Conservation (phyloP, 1,139 yeast species). For the Candida neerlandica region DNA sequence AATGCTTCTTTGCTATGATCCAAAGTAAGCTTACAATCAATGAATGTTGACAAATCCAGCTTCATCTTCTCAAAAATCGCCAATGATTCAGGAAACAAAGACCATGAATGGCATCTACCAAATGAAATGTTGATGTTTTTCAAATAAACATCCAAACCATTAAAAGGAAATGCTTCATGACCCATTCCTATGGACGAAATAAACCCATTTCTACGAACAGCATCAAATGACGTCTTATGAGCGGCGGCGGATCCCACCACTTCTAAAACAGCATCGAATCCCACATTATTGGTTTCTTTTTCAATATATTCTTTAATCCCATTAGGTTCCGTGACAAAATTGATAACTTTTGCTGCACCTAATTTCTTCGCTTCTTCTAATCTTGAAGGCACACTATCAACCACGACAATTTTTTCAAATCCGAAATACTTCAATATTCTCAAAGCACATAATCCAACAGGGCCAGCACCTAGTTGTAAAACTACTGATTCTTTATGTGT, state of each 20-base stretch:
- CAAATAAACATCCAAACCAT: conserved; percentile 59
- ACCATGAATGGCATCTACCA: conserved; percentile 67
- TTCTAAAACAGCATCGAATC: conserved; percentile 61
- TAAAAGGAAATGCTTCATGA: conserved; percentile 59
- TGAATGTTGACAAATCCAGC: conserved; percentile 46
- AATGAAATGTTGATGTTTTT: conserved; percentile 61
- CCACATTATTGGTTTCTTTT: conserved; percentile 36
- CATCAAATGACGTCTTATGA: conserved; percentile 51
- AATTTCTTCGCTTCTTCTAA: conserved; percentile 45
- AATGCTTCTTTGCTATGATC: conserved; percentile 52
- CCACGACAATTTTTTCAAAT: conserved; percentile 48
- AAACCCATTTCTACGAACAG: conserved; percentile 60
- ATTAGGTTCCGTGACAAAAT: conserved; percentile 40
- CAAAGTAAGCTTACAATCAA: conserved; percentile 48
- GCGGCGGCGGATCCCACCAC: conserved; percentile 59
- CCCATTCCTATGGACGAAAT: conserved; percentile 66
- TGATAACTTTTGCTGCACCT: conserved; percentile 47
- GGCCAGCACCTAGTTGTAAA: conserved; percentile 64
- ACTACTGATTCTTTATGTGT: conserved; percentile 38
- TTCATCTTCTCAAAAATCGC: conserved; percentile 49
- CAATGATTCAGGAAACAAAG: conserved; percentile 57
- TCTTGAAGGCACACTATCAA: conserved; percentile 53
- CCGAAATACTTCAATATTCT: conserved; percentile 50
- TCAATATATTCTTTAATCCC: conserved; percentile 25
- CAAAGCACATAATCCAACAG: conserved; percentile 63